Evolutionary conservation across 208 protist genomes (phyloP).

Genomic region (Crithidia expoeki): DNA sequence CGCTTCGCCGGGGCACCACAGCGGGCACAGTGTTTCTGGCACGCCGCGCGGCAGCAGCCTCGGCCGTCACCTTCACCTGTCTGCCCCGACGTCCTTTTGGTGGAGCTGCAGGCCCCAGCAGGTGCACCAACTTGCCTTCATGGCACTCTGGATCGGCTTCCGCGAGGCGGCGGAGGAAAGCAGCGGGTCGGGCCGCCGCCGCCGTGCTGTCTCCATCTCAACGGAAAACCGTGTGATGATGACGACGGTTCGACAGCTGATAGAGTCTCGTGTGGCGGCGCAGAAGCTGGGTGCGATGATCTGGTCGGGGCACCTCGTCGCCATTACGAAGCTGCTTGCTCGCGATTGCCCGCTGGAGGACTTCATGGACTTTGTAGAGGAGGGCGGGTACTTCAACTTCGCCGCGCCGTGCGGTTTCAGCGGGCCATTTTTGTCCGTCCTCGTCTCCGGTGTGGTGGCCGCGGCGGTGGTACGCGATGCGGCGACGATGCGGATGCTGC

Average conservation of each 20-base stretch:
- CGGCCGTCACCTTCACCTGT: conserved; percentile 17
- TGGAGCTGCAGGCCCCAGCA: conserved; percentile 66
- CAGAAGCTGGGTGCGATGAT: conserved; percentile 36
- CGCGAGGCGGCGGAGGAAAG: conserved; percentile 51
- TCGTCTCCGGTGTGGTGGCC: conserved; percentile 30
- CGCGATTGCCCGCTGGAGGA: conserved; percentile 61
- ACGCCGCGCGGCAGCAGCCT: conserved; percentile 16
- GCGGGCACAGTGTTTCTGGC: conserved; percentile 17
- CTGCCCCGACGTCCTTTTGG: conserved; percentile 46
- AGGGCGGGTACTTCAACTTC: conserved; percentile 40
- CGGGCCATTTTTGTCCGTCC: conserved; percentile 42
- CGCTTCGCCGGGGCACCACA: conserved; percentile 13
- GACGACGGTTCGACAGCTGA: conserved; percentile 36
- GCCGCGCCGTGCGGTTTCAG: conserved; percentile 37
- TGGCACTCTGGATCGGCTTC: conserved; percentile 55
- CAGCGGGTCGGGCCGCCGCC: conserved; percentile 42
- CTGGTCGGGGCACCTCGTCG: conserved; percentile 70
- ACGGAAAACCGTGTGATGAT: conserved; percentile 57
- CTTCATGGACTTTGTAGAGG: conserved; percentile 68
- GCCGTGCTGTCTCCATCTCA: conserved; percentile 47
- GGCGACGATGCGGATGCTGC: conserved; percentile 44
- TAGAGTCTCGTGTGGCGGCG: conserved; percentile 37
- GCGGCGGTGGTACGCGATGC: conserved; percentile 33
- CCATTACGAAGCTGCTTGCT: conserved; percentile 61
- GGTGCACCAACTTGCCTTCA: conserved; percentile 62